Evolutionary conservation across 805 yeast species (phyloP).

Genomic region (Sugiyamaella americana): DNA sequence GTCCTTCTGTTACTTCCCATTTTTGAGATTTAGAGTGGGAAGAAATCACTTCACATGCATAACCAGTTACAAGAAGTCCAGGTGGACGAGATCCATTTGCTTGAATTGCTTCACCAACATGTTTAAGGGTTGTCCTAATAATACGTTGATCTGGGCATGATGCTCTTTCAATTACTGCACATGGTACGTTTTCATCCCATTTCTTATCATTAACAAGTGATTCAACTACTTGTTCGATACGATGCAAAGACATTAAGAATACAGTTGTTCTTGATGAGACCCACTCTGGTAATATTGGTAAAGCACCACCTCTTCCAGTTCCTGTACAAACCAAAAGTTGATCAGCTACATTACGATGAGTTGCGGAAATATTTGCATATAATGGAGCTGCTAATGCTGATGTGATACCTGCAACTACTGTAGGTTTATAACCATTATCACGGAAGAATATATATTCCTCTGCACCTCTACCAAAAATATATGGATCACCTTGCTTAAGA

Average conservation of each 20-base stretch:
- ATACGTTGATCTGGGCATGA: slow-evolving; percentile 90
- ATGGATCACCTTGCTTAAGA: slow-evolving; percentile 95
- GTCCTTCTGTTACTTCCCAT: slow-evolving; percentile 48
- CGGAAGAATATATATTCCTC: slow-evolving; percentile 75
- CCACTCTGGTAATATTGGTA: slow-evolving; percentile 73
- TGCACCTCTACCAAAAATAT: slow-evolving; percentile 93
- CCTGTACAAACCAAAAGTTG: slow-evolving; percentile 93
- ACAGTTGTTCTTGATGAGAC: slow-evolving; percentile 71
- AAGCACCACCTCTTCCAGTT: slow-evolving; percentile 79
- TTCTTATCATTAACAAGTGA: slow-evolving; percentile 44
- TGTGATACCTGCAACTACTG: slow-evolving; percentile 80
- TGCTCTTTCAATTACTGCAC: slow-evolving; percentile 84
- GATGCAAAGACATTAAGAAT: slow-evolving; percentile 83
- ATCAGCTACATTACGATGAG: slow-evolving; percentile 87
- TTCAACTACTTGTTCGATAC: slow-evolving; percentile 39
- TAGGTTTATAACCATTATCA: slow-evolving; percentile 60
- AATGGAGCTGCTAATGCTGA: slow-evolving; percentile 88
- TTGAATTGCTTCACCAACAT: slow-evolving; percentile 67
- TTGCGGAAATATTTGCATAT: slow-evolving; percentile 76
- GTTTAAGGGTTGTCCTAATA: slow-evolving; percentile 61
- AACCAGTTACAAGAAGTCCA: slow-evolving; percentile 78
- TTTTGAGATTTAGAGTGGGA: slow-evolving; percentile 20
- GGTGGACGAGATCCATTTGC: slow-evolving; percentile 87
- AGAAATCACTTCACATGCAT: slow-evolving; percentile 56
- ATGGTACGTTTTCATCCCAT: slow-evolving; percentile 72